Evolutionary conservation across 495 filamentous ascomycete species (phyloP).

Genomic region (Aspergillus bertholletiae): DNA sequence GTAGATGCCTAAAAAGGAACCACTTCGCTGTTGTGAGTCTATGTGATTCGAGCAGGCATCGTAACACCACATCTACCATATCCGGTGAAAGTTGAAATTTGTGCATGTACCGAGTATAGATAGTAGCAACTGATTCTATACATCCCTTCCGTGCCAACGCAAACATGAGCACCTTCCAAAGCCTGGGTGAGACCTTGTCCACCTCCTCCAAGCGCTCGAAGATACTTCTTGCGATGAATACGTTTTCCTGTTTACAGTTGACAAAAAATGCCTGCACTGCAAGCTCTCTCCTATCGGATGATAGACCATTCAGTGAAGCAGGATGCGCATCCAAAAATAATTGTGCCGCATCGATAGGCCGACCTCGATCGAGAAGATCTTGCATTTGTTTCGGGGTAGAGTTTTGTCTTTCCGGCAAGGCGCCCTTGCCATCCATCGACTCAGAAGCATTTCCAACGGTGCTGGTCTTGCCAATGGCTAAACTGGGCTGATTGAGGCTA

Average conservation of each 20-base stretch:
- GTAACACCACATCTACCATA: conserved; percentile 37
- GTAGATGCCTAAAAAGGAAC: conserved; percentile 30
- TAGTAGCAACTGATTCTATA: conserved; percentile 34
- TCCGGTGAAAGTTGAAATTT: conserved; percentile 24
- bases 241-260: conserved; percentile 39
- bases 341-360: conserved; percentile 38
- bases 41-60: conserved; percentile 40
- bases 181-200: conserved; percentile 25
- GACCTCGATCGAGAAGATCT: conserved; percentile 16
- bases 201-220: conserved; percentile 37
- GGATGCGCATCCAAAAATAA: conserved; percentile 31
- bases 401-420: background rate
- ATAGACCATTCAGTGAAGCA: conserved; percentile 17
- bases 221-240: conserved; percentile 36
- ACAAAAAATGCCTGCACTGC: conserved; percentile 28
- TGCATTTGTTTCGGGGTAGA: conserved; percentile 10
- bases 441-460: background rate
- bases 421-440: background rate
- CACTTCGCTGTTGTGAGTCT: conserved; percentile 33
- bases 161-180: conserved; percentile 41
- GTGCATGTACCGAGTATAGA: conserved; percentile 31
- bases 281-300: conserved; percentile 28
- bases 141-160: conserved; percentile 36
- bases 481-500: background rate
- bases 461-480: background rate